Base-by-base conservation (phyloP, 495 filamentous ascomycete genomes). In the Bryoglossum gracile region DNA sequence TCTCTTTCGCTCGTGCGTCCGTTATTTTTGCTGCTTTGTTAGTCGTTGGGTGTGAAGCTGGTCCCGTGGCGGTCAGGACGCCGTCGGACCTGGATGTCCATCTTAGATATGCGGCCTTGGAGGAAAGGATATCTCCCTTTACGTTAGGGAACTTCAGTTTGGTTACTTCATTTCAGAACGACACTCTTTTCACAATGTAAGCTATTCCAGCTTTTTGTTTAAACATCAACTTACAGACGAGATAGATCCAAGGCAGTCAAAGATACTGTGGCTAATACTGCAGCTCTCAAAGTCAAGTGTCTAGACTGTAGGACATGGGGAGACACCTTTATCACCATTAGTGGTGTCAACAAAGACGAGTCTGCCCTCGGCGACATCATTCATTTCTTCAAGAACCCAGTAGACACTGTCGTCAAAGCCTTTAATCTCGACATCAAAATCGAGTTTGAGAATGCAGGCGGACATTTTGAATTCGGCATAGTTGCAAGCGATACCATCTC, bases 261-360 rank as follows among this genome's bases (percentile, higher is more conserved):
- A 11, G 18, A 22, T 10, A 23, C 5, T 21, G 28, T 19, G 22
- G 41, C 26, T 17, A 17, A 16, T 16, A 24, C 23, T 11, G 11
- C 17, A 11, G 22, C 25, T 0, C 19, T 51, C 2, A 37, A 28
- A 18, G 41, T 46, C 2, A 32, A 33, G 21, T 51, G 48, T 40
- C 16, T 51, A 8, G 48, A 51, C n/a, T 51, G 48, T 17, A 19
- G 40, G 34, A 51, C 48, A 1, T 51, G 42, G 40, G 48, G 48
- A 24, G 38, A 26, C 17, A 41, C 48, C 21, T 21, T 45, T 25
- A 41, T 51, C 5, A 35, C 40, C 5, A 51, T 30, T 4, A 45
- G 26, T 38, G 48, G 48, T n/a, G 40, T 45, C 25, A 8, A 35
- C n/a, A 51, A 51, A 22, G 34, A 51, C 16, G 48, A 51, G 9